phyloP scores from a whole-genome alignment of 441 rosid species.

The Eutrema salsugineum region DNA sequence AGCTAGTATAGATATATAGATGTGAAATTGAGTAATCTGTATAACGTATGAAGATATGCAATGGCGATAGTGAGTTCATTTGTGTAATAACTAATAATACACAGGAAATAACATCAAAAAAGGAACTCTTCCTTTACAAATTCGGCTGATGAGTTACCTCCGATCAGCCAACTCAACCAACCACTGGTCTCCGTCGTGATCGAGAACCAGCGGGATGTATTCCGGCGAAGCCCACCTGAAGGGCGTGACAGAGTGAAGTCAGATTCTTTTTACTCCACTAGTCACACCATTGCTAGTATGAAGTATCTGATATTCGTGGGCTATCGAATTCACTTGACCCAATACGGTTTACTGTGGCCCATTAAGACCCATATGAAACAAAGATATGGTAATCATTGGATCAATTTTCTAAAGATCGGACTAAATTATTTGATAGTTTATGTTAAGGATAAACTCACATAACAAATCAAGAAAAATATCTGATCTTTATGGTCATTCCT shows the following conservation, averaged over 20 bases:
- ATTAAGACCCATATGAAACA: neutral
- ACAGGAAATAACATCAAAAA: too few relatives aligned
- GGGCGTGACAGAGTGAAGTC: neutral
- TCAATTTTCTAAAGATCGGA: too few relatives aligned
- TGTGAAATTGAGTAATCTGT: neutral
- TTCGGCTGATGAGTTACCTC: too few relatives aligned
- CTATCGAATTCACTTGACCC: neutral
- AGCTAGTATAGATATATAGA: neutral
- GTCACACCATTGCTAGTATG: too few relatives aligned
- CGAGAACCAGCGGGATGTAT: neutral
- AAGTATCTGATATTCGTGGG: neutral
- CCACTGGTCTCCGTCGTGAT: neutral
- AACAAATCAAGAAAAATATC: too few relatives aligned
- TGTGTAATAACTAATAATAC: neutral
- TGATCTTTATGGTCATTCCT: too few relatives aligned
- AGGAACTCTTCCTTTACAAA: too few relatives aligned
- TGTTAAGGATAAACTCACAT: too few relatives aligned
- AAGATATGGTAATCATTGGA: neutral
- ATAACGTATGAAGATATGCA: neutral
- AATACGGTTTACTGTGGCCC: neutral
- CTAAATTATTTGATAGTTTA: too few relatives aligned
- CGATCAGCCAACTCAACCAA: too few relatives aligned
- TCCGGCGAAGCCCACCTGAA: neutral
- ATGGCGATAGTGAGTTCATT: neutral
- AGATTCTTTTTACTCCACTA: too few relatives aligned